Base-by-base conservation (phyloP, 192 early-diverging fungal species). In the Helicostylum pulchrum region DNA sequence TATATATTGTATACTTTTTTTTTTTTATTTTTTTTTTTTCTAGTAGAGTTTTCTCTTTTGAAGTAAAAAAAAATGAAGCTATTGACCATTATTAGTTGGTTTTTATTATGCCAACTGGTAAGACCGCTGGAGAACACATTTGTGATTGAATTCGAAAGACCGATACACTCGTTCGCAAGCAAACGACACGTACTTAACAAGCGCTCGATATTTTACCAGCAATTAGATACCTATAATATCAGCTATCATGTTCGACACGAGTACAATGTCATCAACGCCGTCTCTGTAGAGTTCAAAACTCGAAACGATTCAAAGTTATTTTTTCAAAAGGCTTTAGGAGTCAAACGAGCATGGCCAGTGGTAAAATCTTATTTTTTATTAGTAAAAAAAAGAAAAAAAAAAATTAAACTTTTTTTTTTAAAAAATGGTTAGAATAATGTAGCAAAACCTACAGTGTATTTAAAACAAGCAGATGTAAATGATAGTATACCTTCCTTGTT, bases 271-370 rank as follows among this genome's bases (percentile, higher is more conserved):
- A 77, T 84, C 31, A 78, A 80, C 58, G 76, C 78, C 7, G 72
- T 79, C 23, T 71, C 83, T 21, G 51, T 84, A 30, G 65, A 48
- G 2, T 71, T 81, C 26, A 64, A 74, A 9, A 67, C 72, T 6
- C 14, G 57, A 10, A 50, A 75, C 10, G 61, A 75, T 32, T 72
- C 70, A 1, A 8, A 65, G 0, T 58, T 51, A 9, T 68, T 78
- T 44, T 61, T 71, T n/a, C 23, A 56, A 19, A 57, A 74, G 17
- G 43, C 62, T 5, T 31, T 52, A 2, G 72, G 63, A 6, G 59
- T 81, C 42, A 78, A 78, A 68, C 59, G 67, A 43, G 63, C 78
- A 45, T 80, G 78, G 80, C 80, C 74, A 30, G 65, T 84, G 53
- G 70, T 77, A 63, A 44, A 26, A 26, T 2, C 2, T 26, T 26